Base-by-base conservation (phyloP, 352 stramenopile genomes). In the Pythium apleroticum region DNA sequence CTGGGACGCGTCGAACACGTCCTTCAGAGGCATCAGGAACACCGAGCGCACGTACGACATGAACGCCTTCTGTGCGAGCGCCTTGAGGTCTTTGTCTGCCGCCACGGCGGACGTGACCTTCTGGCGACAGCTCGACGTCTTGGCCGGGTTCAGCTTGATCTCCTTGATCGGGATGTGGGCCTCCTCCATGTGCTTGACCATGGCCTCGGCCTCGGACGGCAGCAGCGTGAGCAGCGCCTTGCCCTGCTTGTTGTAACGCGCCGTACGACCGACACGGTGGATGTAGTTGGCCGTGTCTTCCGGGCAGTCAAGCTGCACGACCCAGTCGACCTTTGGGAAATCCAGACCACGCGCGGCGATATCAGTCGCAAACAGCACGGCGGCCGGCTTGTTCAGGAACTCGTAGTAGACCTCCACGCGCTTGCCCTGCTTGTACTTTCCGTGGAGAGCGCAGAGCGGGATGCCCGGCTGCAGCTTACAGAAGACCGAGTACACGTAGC, bases 351-450 rank as follows among this genome's bases (percentile, higher is more conserved):
- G 84, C 8, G 97, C 93, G 0, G 97, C 98, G 59, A 99, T 97
- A 75, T 99, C 98, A 0, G 98, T 99, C 6, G 96, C 95, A 73
- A 99, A 99, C 12, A 99, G 67, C 39, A 99, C 97, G 15, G 81
- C 84, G n/a, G 88, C 82, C 0, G 86, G 86, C 24, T 94, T 95
- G 81, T 95, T 95, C 20, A 98, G 69, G 74, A 99, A 99, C 71
- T 99, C 97, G 65, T 99, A 99, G 81, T 99, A 99, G 39, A 99
- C 96, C 67, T 99, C 90, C 11, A 98, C 97, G 41, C 98, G 91
- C 69, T 97, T 98, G 10, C 92, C 91, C 77, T 99, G 97, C 69
- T 98, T 98, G 73, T 99, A 96, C 76, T 99, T 99, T 43, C 98
- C 98, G 68, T 99, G 98, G 14, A 99, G 82, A 7, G 96, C 91